Evolutionary conservation across 805 yeast species (phyloP).

Genomic region (Wickerhamiella brachini): DNA sequence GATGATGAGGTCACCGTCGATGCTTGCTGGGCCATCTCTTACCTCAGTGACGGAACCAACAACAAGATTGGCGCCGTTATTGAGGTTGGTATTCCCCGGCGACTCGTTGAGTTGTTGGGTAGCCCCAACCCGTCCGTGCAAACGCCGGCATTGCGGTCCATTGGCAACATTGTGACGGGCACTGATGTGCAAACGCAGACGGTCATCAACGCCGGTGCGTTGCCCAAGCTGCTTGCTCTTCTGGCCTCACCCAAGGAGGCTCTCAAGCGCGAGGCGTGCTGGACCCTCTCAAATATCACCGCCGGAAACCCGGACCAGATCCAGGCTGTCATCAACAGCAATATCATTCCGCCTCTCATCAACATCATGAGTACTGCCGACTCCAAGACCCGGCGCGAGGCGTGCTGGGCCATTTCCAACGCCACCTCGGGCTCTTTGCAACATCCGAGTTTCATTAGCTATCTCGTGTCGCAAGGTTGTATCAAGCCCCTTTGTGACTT

Average conservation of each 20-base stretch:
- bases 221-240: slow-evolving; percentile 70
- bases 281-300: slow-evolving; percentile 96
- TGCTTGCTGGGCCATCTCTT: slow-evolving; percentile 98
- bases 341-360: slow-evolving; percentile 81
- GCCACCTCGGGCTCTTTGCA: slow-evolving; percentile 92
- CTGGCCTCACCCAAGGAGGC: slow-evolving; percentile 79
- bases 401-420: slow-evolving; percentile 98
- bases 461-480: slow-evolving; percentile 88
- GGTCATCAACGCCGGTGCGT: slow-evolving; percentile 83
- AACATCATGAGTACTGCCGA: slow-evolving; percentile 70
- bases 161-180: slow-evolving; percentile 97
- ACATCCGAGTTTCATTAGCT: slow-evolving; percentile 86
- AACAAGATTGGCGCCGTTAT: slow-evolving; percentile 94
- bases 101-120: slow-evolving; percentile 79
- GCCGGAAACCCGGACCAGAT: slow-evolving; percentile 95
- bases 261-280: slow-evolving; percentile 92
- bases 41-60: slow-evolving; percentile 81
- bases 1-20: slow-evolving; percentile 91
- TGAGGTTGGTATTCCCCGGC: slow-evolving; percentile 87
- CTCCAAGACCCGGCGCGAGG: slow-evolving; percentile 93
- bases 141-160: slow-evolving; percentile 94
- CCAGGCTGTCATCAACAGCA: slow-evolving; percentile 91
- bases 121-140: slow-evolving; percentile 79
- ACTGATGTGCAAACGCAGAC: slow-evolving; percentile 91
- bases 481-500: slow-evolving; percentile 94